phyloP scores from a whole-genome alignment of 2,329 filamentous ascomycete species.

The Fusarium paranaense region DNA sequence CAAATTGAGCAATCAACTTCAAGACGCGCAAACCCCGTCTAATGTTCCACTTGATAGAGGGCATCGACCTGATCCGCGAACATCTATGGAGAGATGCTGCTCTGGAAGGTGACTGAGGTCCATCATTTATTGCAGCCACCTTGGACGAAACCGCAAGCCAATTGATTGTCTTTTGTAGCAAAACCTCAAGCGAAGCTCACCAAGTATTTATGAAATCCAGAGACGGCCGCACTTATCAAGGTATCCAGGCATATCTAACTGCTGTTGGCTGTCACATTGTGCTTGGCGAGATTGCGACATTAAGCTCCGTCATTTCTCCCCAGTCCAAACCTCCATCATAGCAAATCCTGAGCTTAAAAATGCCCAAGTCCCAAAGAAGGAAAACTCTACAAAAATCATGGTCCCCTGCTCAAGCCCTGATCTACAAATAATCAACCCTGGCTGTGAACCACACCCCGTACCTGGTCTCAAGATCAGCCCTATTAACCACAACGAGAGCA shows the following conservation, averaged over 20 bases:
- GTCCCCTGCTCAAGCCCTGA: background rate
- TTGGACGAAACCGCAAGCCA: background rate
- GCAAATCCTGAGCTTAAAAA: background rate
- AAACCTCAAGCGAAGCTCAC: background rate
- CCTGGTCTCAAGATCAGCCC: background rate
- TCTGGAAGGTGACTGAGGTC: accelerated
- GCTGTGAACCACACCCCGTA: background rate
- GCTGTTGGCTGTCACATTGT: background rate
- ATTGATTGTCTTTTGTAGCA: background rate
- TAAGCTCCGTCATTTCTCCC: background rate
- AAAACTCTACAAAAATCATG: background rate
- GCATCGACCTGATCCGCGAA: background rate
- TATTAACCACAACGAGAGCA: background rate
- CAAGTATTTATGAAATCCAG: background rate
- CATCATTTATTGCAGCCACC: background rate
- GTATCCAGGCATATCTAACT: background rate
- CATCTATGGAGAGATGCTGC: background rate
- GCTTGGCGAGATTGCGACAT: background rate
- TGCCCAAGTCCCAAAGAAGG: background rate
- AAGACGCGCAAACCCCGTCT: background rate
- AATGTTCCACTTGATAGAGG: background rate
- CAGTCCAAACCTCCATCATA: background rate
- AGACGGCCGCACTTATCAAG: background rate
- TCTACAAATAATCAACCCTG: background rate
- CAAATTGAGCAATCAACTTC: background rate